A percentile compares a stretch with the other conserved stretches of the same genome.
Conservation (phyloP, 108 stramenopile genomes). For the Cyclotella kingstonii region DNA sequence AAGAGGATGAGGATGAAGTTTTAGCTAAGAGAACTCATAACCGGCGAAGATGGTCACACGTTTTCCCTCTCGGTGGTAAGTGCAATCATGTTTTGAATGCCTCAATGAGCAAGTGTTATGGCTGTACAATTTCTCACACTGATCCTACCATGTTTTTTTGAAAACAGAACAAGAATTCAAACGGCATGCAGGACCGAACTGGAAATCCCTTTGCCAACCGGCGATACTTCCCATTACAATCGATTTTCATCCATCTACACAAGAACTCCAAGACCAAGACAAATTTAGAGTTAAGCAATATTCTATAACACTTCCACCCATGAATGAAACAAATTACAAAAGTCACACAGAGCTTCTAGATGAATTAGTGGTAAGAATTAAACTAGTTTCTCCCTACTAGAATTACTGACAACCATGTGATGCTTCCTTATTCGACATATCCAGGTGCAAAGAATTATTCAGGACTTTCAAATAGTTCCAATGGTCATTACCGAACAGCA, state of each 20-base stretch:
- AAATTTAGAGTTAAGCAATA: slow-evolving; percentile 75
- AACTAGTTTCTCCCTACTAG: slow-evolving; percentile 59
- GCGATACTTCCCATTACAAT: slow-evolving; percentile 96
- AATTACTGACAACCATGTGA: not conserved
- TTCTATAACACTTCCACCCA: slow-evolving; percentile 67
- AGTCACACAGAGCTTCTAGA: slow-evolving; percentile 69
- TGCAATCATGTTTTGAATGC: too few relatives aligned
- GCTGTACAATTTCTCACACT: too few relatives aligned
- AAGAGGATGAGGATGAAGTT: slow-evolving; percentile 89
- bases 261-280: slow-evolving; percentile 66
- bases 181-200: slow-evolving; percentile 88
- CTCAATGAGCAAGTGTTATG: too few relatives aligned
- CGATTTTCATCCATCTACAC: slow-evolving; percentile 91
- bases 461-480: slow-evolving; percentile 86
- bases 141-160: not conserved
- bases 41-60: slow-evolving; percentile 94
- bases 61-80: slow-evolving; percentile 91
- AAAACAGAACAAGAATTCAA: slow-evolving; percentile 65
- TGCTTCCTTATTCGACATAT: not conserved
- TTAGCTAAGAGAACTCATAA: slow-evolving; percentile 92
- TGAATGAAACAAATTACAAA: slow-evolving; percentile 70
- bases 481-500: slow-evolving; percentile 46
- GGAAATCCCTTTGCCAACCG: slow-evolving; percentile 94
- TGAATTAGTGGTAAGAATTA: slow-evolving; percentile 70
- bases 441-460: slow-evolving; percentile 23